Evolutionary conservation across 179 eudicot genomes (phyloP).

Genomic region (Camellia oleifera): DNA sequence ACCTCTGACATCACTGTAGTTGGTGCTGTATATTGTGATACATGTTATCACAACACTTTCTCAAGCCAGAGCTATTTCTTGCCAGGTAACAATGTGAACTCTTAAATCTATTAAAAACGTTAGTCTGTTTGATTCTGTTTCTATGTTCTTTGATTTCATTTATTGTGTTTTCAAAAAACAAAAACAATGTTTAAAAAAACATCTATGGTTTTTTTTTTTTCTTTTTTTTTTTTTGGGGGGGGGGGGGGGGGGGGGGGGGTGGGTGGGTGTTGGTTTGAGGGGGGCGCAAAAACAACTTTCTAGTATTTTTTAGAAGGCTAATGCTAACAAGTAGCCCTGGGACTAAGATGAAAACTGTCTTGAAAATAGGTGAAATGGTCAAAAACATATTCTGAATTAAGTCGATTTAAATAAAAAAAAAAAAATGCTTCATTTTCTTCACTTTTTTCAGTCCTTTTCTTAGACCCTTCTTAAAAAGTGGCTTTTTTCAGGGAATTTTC

Average conservation of each 20-base stretch:
- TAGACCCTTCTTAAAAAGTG: too few species aligned
- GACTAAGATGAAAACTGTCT: too few species aligned
- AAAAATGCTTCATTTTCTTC: too few species aligned
- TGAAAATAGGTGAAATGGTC: too few species aligned
- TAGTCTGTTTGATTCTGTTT: neutral
- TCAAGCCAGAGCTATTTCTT: slow-evolving; percentile 63
- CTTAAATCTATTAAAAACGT: neutral
- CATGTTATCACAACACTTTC: slow-evolving; percentile 47
- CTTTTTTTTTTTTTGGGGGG: neutral
- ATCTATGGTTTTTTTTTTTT: neutral
- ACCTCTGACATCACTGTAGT: slow-evolving; percentile 50
- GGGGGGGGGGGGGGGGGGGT: too few species aligned
- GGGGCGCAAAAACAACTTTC: neutral
- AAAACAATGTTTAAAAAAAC: neutral
- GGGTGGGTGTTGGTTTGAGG: too few species aligned
- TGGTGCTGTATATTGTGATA: slow-evolving; percentile 71
- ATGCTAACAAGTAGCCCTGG: too few species aligned
- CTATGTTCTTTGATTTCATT: neutral
- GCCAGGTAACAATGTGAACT: slow-evolving; percentile 41
- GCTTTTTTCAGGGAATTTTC: too few species aligned
- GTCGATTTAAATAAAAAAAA: too few species aligned
- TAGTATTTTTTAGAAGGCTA: too few species aligned
- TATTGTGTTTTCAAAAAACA: neutral
- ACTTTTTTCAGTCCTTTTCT: too few species aligned
- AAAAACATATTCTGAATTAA: too few species aligned